Evolutionary conservation across 768 basidiomycete species (phyloP), one percentile per base, ranked within the genome.

Genomic region (Phanerochaete carnosa): DNA sequence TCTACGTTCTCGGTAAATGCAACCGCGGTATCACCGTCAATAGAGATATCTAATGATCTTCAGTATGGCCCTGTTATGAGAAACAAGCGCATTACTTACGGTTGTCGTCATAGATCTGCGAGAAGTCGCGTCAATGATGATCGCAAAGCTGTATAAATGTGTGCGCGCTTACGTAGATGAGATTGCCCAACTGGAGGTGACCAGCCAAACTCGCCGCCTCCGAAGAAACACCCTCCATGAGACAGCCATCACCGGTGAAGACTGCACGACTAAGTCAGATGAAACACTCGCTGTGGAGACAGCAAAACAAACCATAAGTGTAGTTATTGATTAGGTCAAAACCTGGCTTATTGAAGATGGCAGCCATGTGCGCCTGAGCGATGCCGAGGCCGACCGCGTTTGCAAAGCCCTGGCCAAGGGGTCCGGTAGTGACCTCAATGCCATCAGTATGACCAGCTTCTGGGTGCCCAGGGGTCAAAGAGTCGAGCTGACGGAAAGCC

Each of bases 1-100:
- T 83, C 85, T 58, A 96, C 94, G 68, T 97, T 86, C 76, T 98
- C 95, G 45, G 95, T 98, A 82, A 98, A 98, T 19, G 95, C 90
- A 59, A 88, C 82, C 59, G 85, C 85, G 64, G 95, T 98, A 76
- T 94, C 86, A 64, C 95, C 95, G 72, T 98, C 95, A 68, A 98
- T 97, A 64, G 95, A 93, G 74, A 98, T 98, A 74, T 94, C 92
- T 94, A 53, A 49, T 57, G 53, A 61, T 35, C n/a, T 52, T 64
- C 61, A 35, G 13, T 29, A 4, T 8, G 11, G 39, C 16, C 39
- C 39, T 43, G n/a, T 43, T 43, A 9, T 19, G 19, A 33, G 53
- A 54, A 15, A 23, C 33, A 35, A 12, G 35, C 58, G 76, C 6
- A 32, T 26, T 50, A 32, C 89, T 69, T 74, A 94, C 92, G 90